Percentiles rank a stretch among this genome's conserved stretches.
phyloP scores from a whole-genome alignment of 257 asterid genomes.

The Gardenia jasminoides region DNA sequence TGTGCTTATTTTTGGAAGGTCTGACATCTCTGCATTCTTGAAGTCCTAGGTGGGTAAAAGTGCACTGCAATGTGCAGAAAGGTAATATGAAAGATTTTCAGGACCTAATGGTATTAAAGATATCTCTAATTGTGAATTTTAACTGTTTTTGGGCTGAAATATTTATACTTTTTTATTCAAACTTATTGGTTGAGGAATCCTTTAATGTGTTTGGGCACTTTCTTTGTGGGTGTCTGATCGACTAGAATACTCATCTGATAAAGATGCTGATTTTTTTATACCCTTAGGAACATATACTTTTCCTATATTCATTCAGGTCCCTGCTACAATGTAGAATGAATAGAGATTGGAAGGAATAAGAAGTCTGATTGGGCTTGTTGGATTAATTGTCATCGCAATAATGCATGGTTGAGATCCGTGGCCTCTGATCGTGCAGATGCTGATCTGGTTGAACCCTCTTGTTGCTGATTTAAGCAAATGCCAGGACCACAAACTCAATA shows the following conservation, averaged over 20 bases:
- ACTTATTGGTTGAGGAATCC: not conserved
- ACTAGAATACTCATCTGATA: not conserved
- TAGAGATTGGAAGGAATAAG: not conserved
- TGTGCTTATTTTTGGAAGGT: no score
- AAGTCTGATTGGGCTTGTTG: not conserved
- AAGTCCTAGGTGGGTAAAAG: not conserved
- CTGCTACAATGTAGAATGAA: not conserved
- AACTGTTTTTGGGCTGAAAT: not conserved
- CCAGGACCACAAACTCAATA: slow-evolving; percentile 48
- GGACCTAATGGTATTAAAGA: not conserved
- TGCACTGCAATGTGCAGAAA: not conserved
- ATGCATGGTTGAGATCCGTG: not conserved
- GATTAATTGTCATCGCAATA: not conserved
- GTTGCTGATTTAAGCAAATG: slow-evolving; percentile 39
- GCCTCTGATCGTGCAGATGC: slow-evolving; percentile 30
- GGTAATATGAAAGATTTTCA: no score
- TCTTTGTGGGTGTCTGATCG: not conserved
- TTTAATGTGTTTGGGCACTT: not conserved
- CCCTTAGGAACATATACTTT: no score
- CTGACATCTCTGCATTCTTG: no score
- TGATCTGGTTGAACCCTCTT: slow-evolving; percentile 20
- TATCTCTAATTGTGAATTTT: not conserved
- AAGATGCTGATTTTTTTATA: no score
- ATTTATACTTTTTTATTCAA: no score
- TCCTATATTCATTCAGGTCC: not conserved